Evolutionary conservation across 257 asterid species (phyloP).

Genomic region (Scutellaria minor): DNA sequence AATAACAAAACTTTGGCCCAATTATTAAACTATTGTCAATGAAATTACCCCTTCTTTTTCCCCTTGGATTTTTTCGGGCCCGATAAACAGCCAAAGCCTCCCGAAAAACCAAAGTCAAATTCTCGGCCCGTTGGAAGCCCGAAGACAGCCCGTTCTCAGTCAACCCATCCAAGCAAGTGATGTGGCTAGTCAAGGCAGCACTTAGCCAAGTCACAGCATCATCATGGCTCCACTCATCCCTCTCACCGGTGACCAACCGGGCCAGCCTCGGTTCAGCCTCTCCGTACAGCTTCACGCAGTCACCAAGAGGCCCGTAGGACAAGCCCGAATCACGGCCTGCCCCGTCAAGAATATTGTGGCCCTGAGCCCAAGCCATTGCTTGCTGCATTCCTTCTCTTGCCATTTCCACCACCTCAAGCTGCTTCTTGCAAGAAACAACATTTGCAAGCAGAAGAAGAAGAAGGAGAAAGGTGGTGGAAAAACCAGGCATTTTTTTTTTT

Average conservation of each 20-base stretch:
- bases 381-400: slow-evolving; percentile 46
- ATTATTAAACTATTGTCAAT: not conserved
- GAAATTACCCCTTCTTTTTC: slow-evolving; percentile 40
- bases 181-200: slow-evolving; percentile 68
- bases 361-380: slow-evolving; percentile 47
- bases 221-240: slow-evolving; percentile 36
- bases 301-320: slow-evolving; percentile 26
- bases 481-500: slow-evolving; percentile 33
- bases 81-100: slow-evolving; percentile 54
- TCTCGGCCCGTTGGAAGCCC: slow-evolving; percentile 39
- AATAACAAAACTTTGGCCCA: no score
- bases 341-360: slow-evolving; percentile 29
- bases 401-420: slow-evolving; percentile 40
- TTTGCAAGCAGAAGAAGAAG: slow-evolving; percentile 30
- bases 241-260: slow-evolving; percentile 37
- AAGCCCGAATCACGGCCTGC: slow-evolving; percentile 27
- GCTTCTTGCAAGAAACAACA: slow-evolving; percentile 33
- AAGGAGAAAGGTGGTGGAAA: slow-evolving; percentile 36
- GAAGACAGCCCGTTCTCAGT: slow-evolving; percentile 36
- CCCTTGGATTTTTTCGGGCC: not conserved
- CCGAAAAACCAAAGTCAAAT: slow-evolving; percentile 46
- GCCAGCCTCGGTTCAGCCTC: slow-evolving; percentile 53
- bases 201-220: slow-evolving; percentile 74
- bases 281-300: slow-evolving; percentile 57
- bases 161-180: slow-evolving; percentile 67